These are phyloP conservation scores for Lodderomyces metapsilosis DNA, from an alignment of 1,139 yeast species.

Conservation along the genomic window DNA sequence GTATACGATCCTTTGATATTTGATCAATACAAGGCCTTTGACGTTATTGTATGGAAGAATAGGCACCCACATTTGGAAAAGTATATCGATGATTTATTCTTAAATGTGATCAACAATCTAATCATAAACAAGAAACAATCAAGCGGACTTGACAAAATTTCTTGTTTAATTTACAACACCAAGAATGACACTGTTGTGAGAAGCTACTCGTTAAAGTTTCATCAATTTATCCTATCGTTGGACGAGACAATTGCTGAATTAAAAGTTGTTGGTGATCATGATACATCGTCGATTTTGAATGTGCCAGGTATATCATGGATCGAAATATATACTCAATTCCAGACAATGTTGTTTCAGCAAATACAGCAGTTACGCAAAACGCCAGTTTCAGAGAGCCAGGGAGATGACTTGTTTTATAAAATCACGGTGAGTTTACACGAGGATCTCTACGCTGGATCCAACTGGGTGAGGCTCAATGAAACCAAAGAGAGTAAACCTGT, in stretches of 20 bases:
- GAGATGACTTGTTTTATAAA: slow-evolving; percentile 24
- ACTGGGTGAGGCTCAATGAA: slow-evolving; percentile 25
- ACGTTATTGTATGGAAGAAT: slow-evolving; percentile 35
- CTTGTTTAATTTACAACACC: slow-evolving; percentile 22
- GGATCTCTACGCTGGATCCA: slow-evolving; percentile 18
- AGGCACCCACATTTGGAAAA: slow-evolving; percentile 43
- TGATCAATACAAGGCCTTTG: slow-evolving; percentile 36
- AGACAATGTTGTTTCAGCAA: slow-evolving; percentile 30
- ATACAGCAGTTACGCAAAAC: slow-evolving; percentile 23
- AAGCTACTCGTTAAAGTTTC: slow-evolving; percentile 31
- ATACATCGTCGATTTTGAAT: slow-evolving; percentile 16
- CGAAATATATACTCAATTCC: slow-evolving; percentile 32
- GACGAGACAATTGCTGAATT: slow-evolving; percentile 12
- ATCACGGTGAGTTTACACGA: slow-evolving; percentile 29
- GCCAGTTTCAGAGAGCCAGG: neutral
- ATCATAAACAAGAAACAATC: slow-evolving; percentile 10
- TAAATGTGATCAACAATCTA: slow-evolving; percentile 13
- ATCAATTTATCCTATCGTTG: slow-evolving; percentile 18
- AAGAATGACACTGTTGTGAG: slow-evolving; percentile 18
- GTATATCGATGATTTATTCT: slow-evolving; percentile 32
- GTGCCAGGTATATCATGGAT: slow-evolving; percentile 33
- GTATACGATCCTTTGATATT: slow-evolving; percentile 45
- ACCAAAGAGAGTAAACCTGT: slow-evolving; percentile 5
- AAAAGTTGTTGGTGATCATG: slow-evolving; percentile 7
- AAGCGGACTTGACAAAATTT: slow-evolving; percentile 12